Conservation (phyloP, 805 yeast genomes). For the Starmerella potacharoeniae region DNA sequence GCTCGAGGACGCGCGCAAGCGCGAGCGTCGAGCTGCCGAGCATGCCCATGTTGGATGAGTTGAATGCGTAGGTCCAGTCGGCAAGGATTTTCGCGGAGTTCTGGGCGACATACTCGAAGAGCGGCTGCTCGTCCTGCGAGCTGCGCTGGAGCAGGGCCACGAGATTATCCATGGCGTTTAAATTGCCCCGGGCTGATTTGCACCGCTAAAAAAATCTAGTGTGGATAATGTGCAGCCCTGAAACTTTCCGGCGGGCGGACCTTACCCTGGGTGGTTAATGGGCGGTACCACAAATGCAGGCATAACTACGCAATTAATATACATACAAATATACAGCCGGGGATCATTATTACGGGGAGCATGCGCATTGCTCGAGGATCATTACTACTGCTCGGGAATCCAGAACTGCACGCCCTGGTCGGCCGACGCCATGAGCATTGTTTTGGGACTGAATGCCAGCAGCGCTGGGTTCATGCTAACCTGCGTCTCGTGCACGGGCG, state of each 20-base stretch:
- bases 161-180: constrained; percentile 14
- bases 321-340: background rate
- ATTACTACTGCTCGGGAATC: constrained; percentile 22
- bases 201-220: background rate
- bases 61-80: constrained; percentile 24
- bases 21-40: constrained; percentile 19
- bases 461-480: constrained; percentile 17
- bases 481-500: constrained; percentile 22
- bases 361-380: too few relatives aligned
- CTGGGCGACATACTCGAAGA: constrained; percentile 6
- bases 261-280: background rate
- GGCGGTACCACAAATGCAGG: too few relatives aligned
- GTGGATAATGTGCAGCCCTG: background rate
- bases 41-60: constrained; percentile 19
- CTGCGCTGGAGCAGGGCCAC: constrained; percentile 8
- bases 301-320: background rate
- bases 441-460: constrained; percentile 45
- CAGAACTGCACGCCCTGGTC: constrained; percentile 42
- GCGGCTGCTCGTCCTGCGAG: background rate
- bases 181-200: background rate
- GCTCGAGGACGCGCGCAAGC: constrained; percentile 14
- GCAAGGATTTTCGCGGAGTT: constrained; percentile 11
- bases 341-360: too few relatives aligned
- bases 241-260: background rate
- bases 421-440: constrained; percentile 52